These are phyloP conservation scores for Penicillium expansum DNA, from an alignment of 2,329 filamentous ascomycete genomes.

Conservation along the genomic window DNA sequence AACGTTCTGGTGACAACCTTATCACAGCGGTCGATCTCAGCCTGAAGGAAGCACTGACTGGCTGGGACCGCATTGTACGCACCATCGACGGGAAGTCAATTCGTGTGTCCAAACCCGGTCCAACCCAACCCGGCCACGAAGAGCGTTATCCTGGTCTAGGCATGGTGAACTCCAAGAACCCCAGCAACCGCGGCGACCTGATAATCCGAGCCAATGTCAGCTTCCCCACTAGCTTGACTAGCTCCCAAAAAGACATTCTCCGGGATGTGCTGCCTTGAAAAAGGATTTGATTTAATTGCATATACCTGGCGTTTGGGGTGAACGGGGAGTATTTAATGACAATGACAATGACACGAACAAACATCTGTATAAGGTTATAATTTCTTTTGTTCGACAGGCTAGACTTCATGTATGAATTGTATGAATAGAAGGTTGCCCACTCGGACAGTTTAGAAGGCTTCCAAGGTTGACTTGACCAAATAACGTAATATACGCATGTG, in stretches of 20 bases:
- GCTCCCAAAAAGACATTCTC: slow-evolving; percentile 74
- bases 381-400: background rate
- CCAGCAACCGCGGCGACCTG: slow-evolving; percentile 78
- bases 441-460: too few relatives aligned
- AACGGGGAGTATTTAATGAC: slow-evolving; percentile 19
- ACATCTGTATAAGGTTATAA: background rate
- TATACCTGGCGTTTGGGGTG: slow-evolving; percentile 29
- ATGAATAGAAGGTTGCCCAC: background rate
- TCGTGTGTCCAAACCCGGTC: slow-evolving; percentile 73
- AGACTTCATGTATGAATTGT: background rate
- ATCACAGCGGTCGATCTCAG: slow-evolving; percentile 74
- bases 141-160: slow-evolving; percentile 82
- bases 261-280: slow-evolving; percentile 66
- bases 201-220: slow-evolving; percentile 88
- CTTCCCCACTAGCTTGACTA: slow-evolving; percentile 76
- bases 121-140: slow-evolving; percentile 78
- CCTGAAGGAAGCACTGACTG: slow-evolving; percentile 90
- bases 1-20: slow-evolving; percentile 84
- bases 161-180: slow-evolving; percentile 93
- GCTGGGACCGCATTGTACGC: slow-evolving; percentile 85
- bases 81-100: slow-evolving; percentile 92
- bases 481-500: background rate
- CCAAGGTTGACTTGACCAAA: too few relatives aligned
- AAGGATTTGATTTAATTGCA: slow-evolving; percentile 16
- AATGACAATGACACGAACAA: slow-evolving; percentile 15